A percentile compares a stretch with the other conserved stretches of the same genome.
Evolutionary conservation across 2,329 filamentous ascomycete species (phyloP).

Genomic region (Talaromyces sp.): DNA sequence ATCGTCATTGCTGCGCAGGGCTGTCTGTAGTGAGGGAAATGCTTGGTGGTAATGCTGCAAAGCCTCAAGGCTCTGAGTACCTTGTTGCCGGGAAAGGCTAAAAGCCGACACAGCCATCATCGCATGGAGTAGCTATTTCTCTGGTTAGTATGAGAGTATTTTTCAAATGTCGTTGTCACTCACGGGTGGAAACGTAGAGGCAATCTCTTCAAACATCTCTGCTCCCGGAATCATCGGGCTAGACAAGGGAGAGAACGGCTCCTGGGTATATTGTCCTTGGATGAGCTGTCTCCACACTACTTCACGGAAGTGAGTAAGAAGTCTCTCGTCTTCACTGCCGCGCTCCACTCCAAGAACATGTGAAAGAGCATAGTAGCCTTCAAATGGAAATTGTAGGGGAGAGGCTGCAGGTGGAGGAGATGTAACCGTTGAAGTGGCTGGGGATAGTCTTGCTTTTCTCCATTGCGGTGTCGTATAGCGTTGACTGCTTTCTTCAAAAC

Average conservation of each 20-base stretch:
- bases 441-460: conserved; percentile 27
- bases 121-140: conserved; percentile 48
- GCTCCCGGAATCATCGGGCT: conserved; percentile 25
- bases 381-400: conserved; percentile 19
- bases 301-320: conserved; percentile 36
- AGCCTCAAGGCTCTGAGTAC: conserved; percentile 43
- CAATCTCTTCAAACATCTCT: conserved; percentile 44
- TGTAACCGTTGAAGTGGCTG: conserved; percentile 30
- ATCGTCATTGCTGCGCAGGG: conserved; percentile 43
- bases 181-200: conserved; percentile 48
- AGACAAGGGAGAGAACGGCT: conserved; percentile 15
- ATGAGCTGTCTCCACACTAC: conserved; percentile 39
- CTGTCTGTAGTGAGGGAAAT: conserved; percentile 44
- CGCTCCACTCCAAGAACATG: conserved; percentile 15
- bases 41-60: conserved; percentile 53
- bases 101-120: conserved; percentile 56
- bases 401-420: conserved; percentile 22
- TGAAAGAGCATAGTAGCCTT: conserved; percentile 17
- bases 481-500: conserved; percentile 44
- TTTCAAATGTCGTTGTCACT: conserved; percentile 20
- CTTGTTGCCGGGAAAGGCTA: conserved; percentile 45
- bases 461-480: conserved; percentile 25
- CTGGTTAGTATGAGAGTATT: conserved; percentile 2
- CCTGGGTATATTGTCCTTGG: conserved; percentile 19
- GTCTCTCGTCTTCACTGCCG: conserved; percentile 25